Evolutionary conservation across 306 rosid genomes (phyloP).

Genomic region (Lagenaria siceraria): DNA sequence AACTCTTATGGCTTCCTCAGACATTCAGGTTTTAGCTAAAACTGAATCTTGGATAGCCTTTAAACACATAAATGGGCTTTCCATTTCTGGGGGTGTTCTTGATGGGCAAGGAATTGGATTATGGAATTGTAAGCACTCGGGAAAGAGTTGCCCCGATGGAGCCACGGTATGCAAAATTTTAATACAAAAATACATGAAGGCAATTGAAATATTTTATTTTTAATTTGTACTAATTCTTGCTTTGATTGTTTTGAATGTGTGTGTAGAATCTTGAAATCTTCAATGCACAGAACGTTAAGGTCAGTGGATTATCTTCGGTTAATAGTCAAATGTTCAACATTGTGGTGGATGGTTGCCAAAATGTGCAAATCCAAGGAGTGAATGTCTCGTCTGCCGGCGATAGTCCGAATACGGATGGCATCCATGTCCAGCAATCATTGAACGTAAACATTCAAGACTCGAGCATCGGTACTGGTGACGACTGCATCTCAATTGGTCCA

Average conservation of each 20-base stretch:
- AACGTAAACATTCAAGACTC: not conserved
- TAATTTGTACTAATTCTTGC: not conserved
- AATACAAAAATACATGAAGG: too few relatives aligned
- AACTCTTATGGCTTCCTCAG: constrained; percentile 3
- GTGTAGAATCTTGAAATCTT: not conserved
- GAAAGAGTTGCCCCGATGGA: not conserved
- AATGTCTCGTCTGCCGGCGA: not conserved
- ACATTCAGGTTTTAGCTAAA: constrained; percentile 26
- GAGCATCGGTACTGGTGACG: not conserved
- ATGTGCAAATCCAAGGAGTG: not conserved
- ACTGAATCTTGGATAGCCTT: constrained; percentile 27
- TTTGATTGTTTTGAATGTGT: not conserved
- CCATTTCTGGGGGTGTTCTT: constrained; percentile 27
- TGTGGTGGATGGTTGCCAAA: not conserved
- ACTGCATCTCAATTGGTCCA: not conserved
- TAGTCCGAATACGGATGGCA: not conserved
- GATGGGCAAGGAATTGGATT: constrained; percentile 36
- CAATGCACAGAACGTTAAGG: not conserved
- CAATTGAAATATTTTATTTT: not conserved
- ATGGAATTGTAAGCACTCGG: constrained; percentile 31
- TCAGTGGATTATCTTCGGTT: not conserved
- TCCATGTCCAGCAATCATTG: not conserved
- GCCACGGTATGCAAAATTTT: not conserved
- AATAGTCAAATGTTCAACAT: not conserved
- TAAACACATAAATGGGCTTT: constrained; percentile 21